Evolutionary conservation across 306 rosid species (phyloP).

Genomic region (Potentilla sterilis): DNA sequence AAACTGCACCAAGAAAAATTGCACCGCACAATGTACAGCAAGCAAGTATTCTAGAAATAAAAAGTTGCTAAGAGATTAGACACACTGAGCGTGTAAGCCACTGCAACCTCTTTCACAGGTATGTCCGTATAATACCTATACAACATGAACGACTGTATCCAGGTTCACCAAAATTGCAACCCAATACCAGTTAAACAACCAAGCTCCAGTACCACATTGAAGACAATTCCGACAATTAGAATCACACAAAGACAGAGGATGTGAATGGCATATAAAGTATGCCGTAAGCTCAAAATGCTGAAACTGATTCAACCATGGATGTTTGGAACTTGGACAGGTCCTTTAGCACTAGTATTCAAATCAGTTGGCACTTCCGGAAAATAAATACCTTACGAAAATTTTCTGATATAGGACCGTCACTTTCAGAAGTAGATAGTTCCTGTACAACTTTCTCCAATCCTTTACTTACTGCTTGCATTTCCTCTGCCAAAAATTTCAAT

Average conservation of each 20-base stretch:
- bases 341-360: not conserved
- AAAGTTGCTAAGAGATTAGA: not conserved
- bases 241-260: not conserved
- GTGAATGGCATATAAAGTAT: not conserved
- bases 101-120: not conserved
- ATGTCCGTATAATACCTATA: not conserved
- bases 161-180: not conserved
- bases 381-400: slow-evolving; percentile 57
- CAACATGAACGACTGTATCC: not conserved
- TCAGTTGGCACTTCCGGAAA: not conserved
- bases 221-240: not conserved
- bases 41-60: too few relatives aligned
- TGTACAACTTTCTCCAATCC: slow-evolving; percentile 84
- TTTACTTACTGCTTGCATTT: slow-evolving; percentile 91
- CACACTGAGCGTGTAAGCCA: not conserved
- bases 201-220: not conserved
- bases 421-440: slow-evolving; percentile 75
- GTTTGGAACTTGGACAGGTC: not conserved
- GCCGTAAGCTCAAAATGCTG: not conserved
- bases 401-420: slow-evolving; percentile 78
- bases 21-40: not conserved
- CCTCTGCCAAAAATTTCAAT: slow-evolving; percentile 82
- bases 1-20: not conserved
- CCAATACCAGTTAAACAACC: not conserved
- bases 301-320: not conserved